phyloP scores from a whole-genome alignment of 2,329 filamentous ascomycete species.

The Fusarium fracticaudum region DNA sequence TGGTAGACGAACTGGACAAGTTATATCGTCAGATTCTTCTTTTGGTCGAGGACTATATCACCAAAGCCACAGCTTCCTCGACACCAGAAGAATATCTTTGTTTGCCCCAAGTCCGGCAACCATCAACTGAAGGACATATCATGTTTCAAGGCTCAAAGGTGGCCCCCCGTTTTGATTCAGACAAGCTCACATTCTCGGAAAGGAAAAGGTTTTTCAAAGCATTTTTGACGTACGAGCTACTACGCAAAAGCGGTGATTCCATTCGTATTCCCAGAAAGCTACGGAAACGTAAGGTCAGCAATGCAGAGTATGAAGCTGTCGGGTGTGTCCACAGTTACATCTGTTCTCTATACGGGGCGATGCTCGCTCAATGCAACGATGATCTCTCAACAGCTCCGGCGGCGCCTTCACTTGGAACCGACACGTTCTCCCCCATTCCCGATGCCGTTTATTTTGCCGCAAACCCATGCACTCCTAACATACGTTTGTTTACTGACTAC shows the following conservation, averaged over 20 bases:
- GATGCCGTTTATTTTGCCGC: too few species aligned
- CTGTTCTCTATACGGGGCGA: conserved; percentile 16
- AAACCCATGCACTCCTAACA: too few species aligned
- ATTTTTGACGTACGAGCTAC: conserved; percentile 17
- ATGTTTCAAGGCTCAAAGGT: conserved; percentile 9
- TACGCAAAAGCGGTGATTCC: not conserved
- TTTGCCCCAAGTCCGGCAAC: not conserved
- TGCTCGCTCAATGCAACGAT: conserved; percentile 4
- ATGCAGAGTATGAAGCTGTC: not conserved
- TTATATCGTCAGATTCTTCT: not conserved
- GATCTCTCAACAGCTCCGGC: not conserved
- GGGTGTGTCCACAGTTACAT: conserved; percentile 15
- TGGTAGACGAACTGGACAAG: not conserved
- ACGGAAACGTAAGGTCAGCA: too few species aligned
- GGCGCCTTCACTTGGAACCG: too few species aligned
- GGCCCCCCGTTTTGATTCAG: not conserved
- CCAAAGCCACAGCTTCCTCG: conserved; percentile 20
- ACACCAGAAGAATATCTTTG: conserved; percentile 18
- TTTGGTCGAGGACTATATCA: conserved; percentile 28
- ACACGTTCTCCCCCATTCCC: too few species aligned
- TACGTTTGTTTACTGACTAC: too few species aligned
- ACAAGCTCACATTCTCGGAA: not conserved
- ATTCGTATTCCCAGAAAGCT: not conserved
- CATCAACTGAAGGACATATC: not conserved
- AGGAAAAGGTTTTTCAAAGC: conserved; percentile 3